These are phyloP conservation scores for Apophysomyces trapeziformis DNA, from an alignment of 371 early-diverging fungal genomes.

Conservation along the genomic window DNA sequence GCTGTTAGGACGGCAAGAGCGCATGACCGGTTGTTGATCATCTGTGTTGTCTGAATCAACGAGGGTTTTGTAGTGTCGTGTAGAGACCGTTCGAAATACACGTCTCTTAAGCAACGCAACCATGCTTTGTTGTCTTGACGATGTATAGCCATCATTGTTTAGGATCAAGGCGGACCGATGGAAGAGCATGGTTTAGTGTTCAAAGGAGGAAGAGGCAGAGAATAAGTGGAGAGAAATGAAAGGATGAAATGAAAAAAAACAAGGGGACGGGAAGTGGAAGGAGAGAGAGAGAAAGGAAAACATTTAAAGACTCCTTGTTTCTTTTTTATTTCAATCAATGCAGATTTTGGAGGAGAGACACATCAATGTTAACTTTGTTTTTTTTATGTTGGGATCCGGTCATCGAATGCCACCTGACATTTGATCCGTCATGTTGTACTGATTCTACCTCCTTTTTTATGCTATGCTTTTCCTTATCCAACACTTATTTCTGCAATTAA, in stretches of 20 bases:
- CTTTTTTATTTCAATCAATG: not conserved
- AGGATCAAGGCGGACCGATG: not conserved
- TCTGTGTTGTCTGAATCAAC: slow-evolving; percentile 8
- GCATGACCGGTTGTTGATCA: not conserved
- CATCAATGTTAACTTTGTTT: slow-evolving; percentile 5
- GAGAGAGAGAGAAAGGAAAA: not conserved
- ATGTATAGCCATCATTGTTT: not conserved
- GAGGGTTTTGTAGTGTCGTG: not conserved
- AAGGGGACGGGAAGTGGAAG: not conserved
- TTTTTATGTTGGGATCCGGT: slow-evolving; percentile 28
- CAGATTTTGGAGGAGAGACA: not conserved
- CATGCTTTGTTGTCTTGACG: slow-evolving; percentile 2
- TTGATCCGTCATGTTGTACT: slow-evolving; percentile 15
- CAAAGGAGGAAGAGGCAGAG: not conserved
- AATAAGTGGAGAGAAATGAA: not conserved
- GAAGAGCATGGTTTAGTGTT: not conserved
- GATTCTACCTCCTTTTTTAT: not conserved
- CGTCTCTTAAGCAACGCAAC: not conserved
- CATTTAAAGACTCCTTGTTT: not conserved
- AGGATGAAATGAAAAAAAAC: not conserved
- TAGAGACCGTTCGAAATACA: not conserved
- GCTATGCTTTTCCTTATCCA: not conserved
- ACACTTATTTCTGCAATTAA: not conserved
- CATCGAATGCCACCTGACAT: slow-evolving; percentile 22
- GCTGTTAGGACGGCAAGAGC: not conserved